A percentile compares a stretch with the other conserved stretches of the same genome.
Evolutionary conservation across 441 rosid genomes (phyloP).

Genomic region (Jatropha multifida): DNA sequence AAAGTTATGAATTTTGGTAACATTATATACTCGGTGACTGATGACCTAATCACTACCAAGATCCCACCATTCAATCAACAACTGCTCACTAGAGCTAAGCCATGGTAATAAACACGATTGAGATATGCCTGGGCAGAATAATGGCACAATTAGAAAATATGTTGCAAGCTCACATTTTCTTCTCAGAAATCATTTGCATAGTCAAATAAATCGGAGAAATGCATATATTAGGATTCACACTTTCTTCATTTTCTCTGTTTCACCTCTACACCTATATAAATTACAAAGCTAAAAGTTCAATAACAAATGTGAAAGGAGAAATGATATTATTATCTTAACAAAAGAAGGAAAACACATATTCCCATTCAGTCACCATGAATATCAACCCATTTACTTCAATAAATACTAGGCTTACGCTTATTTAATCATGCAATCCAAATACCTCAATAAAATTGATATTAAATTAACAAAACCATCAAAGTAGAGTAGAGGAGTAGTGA

Average conservation of each 20-base stretch:
- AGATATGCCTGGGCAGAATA: too few species aligned
- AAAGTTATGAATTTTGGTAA: neutral
- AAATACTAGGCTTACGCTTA: neutral
- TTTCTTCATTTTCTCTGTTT: neutral
- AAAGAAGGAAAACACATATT: neutral
- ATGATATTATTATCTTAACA: neutral
- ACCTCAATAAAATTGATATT: neutral
- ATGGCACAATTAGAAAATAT: neutral
- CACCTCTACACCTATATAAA: neutral
- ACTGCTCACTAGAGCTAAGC: neutral
- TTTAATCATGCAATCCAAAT: constrained; percentile 8
- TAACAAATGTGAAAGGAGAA: neutral
- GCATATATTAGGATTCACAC: neutral
- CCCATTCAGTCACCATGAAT: neutral
- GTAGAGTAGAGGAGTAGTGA: neutral
- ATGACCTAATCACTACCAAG: neutral
- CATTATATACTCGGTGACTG: neutral
- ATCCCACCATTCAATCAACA: neutral
- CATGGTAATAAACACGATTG: neutral
- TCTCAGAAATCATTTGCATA: neutral
- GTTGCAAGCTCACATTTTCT: neutral
- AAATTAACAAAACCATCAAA: neutral
- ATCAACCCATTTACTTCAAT: neutral
- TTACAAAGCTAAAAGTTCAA: neutral
- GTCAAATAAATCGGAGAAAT: neutral